A percentile compares a stretch with the other conserved stretches of the same genome.
These are phyloP conservation scores for Decorospora gaudefroyi DNA, from an alignment of 2,329 filamentous ascomycete genomes.

Conservation along the genomic window DNA sequence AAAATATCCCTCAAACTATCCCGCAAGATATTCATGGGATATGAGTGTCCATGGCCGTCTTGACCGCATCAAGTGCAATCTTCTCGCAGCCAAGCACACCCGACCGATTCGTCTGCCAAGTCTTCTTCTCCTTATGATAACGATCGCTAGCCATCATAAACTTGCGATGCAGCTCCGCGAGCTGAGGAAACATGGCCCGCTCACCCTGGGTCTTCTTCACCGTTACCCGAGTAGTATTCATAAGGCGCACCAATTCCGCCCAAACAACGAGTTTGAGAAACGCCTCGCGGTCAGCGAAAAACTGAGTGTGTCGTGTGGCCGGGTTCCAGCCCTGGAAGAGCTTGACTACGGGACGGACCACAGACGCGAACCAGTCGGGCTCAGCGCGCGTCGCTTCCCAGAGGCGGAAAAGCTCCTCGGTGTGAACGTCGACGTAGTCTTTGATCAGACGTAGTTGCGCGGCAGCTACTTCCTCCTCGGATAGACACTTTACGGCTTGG, in stretches of 20 bases:
- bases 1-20: too few species aligned
- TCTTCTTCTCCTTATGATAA: constrained; percentile 16
- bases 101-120: constrained; percentile 1
- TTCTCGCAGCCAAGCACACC: constrained; percentile 10
- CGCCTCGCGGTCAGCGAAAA: constrained; percentile 8
- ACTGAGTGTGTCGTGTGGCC: background rate
- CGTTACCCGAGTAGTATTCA: constrained; percentile 6
- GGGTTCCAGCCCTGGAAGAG: constrained; percentile 17
- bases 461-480: constrained; percentile 16
- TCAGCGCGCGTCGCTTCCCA: constrained; percentile 9
- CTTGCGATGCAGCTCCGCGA: constrained; percentile 10
- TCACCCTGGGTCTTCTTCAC: background rate
- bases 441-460: constrained; percentile 18
- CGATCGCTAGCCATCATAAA: constrained; percentile 10
- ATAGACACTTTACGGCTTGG: constrained; percentile 4
- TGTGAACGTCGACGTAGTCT: constrained; percentile 17
- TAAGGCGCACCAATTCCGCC: constrained; percentile 20
- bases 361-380: constrained; percentile 11
- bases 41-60: constrained; percentile 7
- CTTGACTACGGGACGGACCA: constrained; percentile 8
- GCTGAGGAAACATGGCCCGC: constrained; percentile 1
- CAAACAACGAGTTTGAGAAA: constrained; percentile 20
- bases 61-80: constrained; percentile 15
- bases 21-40: background rate
- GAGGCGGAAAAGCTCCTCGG: constrained; percentile 9